These are phyloP conservation scores for Rhodamnia argentea DNA, from an alignment of 345 rosid species.

Conservation along the genomic window DNA sequence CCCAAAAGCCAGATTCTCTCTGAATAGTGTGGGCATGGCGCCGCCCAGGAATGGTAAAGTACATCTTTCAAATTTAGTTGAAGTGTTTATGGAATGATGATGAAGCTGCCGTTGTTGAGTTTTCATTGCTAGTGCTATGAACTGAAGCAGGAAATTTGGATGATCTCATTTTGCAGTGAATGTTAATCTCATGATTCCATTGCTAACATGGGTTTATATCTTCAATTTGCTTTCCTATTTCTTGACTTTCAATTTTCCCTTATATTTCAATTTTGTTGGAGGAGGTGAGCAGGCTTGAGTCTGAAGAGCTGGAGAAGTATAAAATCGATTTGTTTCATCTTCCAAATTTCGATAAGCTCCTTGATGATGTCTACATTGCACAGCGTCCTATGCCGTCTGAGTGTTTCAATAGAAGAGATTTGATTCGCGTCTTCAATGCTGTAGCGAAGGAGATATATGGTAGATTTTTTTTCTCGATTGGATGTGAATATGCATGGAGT, in stretches of 20 bases:
- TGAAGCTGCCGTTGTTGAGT: not conserved
- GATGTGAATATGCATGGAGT: not conserved
- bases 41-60: conserved; percentile 5
- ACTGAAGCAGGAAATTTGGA: not conserved
- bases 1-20: too few species aligned
- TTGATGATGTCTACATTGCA: conserved; percentile 18
- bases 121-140: not conserved
- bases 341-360: conserved; percentile 16
- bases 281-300: conserved; percentile 24
- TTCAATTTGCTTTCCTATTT: not conserved
- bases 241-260: not conserved
- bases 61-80: not conserved
- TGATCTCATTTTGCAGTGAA: not conserved
- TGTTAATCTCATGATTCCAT: not conserved
- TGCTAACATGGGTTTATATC: not conserved
- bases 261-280: conserved; percentile 3
- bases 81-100: not conserved
- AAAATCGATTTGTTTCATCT: conserved; percentile 5
- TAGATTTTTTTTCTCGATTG: not conserved
- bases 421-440: conserved; percentile 25
- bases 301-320: conserved; percentile 10
- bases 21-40: not conserved
- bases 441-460: conserved; percentile 32
- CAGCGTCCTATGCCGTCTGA: conserved; percentile 22
- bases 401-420: conserved; percentile 18